These are phyloP conservation scores for Suhomyces kilbournensis DNA, from an alignment of 805 yeast species.

Conservation along the genomic window DNA sequence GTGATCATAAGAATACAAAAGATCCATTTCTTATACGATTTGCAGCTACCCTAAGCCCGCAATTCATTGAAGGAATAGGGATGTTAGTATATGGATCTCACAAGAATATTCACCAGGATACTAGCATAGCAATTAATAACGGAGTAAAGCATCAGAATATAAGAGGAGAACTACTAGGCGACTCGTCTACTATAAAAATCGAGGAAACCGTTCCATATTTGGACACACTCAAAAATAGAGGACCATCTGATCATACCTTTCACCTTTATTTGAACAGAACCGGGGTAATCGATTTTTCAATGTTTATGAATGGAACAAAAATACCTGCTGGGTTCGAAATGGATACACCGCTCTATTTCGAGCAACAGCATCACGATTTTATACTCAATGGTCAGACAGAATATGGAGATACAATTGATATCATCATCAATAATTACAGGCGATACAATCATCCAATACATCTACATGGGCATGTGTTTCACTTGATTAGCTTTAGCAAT, in stretches of 20 bases:
- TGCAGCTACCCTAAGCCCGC: slow-evolving; percentile 27
- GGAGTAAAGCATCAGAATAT: slow-evolving; percentile 20
- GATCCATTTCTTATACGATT: slow-evolving; percentile 24
- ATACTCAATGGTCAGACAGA: slow-evolving; percentile 11
- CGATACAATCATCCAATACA: slow-evolving; percentile 34
- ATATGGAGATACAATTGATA: slow-evolving; percentile 29
- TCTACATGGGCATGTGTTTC: slow-evolving; percentile 34
- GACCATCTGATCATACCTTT: slow-evolving; percentile 24
- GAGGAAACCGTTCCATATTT: slow-evolving; percentile 3
- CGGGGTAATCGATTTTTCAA: slow-evolving; percentile 24
- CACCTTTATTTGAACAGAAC: slow-evolving; percentile 28
- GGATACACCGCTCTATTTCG: slow-evolving; percentile 16
- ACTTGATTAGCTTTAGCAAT: slow-evolving; percentile 24
- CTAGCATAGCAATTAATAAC: slow-evolving; percentile 3
- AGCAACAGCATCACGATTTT: slow-evolving; percentile 8
- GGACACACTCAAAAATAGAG: slow-evolving; percentile 2
- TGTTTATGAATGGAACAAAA: slow-evolving; percentile 19
- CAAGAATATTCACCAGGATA: not conserved
- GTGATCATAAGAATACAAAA: slow-evolving; percentile 12
- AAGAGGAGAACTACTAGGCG: slow-evolving; percentile 18
- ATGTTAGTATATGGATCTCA: slow-evolving; percentile 20
- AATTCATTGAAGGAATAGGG: slow-evolving; percentile 25
- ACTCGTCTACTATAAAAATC: not conserved
- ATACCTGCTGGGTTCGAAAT: slow-evolving; percentile 20
- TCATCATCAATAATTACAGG: slow-evolving; percentile 26